Conservation (phyloP, 2,329 filamentous ascomycete species). For the Zasmidium angulare region DNA sequence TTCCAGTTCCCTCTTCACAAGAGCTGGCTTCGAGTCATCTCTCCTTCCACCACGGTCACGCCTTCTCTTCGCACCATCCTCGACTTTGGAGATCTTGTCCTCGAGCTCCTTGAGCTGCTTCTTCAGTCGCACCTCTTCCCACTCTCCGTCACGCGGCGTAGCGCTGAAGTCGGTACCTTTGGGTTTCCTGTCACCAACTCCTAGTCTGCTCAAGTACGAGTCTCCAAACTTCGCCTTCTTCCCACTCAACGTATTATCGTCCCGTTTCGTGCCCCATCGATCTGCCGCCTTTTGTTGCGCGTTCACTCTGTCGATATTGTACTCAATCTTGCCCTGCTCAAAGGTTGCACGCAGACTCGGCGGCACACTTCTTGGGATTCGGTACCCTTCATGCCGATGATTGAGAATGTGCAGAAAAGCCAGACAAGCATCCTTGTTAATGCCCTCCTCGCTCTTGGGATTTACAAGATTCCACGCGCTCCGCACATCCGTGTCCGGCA, state of each 20-base stretch:
- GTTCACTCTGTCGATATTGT: slow-evolving; percentile 78
- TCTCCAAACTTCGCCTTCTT: slow-evolving; percentile 97
- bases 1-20: slow-evolving; percentile 92
- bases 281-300: slow-evolving; percentile 60
- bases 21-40: slow-evolving; percentile 77
- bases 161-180: slow-evolving; percentile 86
- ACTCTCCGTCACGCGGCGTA: slow-evolving; percentile 83
- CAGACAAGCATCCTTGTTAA: slow-evolving; percentile 92
- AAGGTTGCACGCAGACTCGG: slow-evolving; percentile 89
- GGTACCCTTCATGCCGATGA: slow-evolving; percentile 90
- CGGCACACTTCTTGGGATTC: slow-evolving; percentile 87
- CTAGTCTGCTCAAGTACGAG: slow-evolving; percentile 88
- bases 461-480: slow-evolving; percentile 98
- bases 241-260: slow-evolving; percentile 78
- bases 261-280: slow-evolving; percentile 75
- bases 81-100: slow-evolving; percentile 79
- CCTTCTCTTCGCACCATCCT: slow-evolving; percentile 60
- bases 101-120: slow-evolving; percentile 89
- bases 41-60: slow-evolving; percentile 46
- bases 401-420: slow-evolving; percentile 97
- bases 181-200: slow-evolving; percentile 71
- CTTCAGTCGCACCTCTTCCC: slow-evolving; percentile 95
- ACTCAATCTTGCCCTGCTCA: slow-evolving; percentile 95
- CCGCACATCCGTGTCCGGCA: slow-evolving; percentile 75
- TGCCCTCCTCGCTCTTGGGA: slow-evolving; percentile 75